Evolutionary conservation across 2,329 filamentous ascomycete species (phyloP).

Genomic region (Cercospora citrullina): DNA sequence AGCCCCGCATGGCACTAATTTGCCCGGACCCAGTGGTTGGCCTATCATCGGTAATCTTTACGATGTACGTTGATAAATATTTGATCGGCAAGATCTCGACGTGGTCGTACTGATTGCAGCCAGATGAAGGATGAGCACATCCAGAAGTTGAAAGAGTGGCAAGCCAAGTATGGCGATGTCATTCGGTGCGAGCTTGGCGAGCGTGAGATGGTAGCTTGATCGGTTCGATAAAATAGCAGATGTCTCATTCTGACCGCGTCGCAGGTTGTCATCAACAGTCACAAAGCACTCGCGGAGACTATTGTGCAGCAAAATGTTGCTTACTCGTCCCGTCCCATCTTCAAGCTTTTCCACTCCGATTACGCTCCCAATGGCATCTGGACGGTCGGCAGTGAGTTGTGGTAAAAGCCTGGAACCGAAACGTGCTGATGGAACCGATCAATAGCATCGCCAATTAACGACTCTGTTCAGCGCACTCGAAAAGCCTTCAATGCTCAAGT

Average conservation of each 20-base stretch:
- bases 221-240: background rate
- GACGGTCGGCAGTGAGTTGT: background rate
- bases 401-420: background rate
- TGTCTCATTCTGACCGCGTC: background rate
- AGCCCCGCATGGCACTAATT: background rate
- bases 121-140: background rate
- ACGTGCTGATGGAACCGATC: background rate
- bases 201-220: background rate
- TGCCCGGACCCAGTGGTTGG: background rate
- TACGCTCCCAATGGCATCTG: background rate
- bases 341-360: background rate
- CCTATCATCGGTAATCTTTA: constrained; percentile 1
- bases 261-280: background rate
- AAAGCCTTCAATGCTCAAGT: constrained; percentile 2
- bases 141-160: background rate
- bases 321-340: background rate
- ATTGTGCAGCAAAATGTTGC: background rate
- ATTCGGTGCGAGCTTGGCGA: background rate
- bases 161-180: constrained; percentile 2
- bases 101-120: background rate
- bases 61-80: background rate
- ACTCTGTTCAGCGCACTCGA: background rate
- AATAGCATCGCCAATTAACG: background rate
- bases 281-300: background rate
- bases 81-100: background rate